These are phyloP conservation scores for Nitzschia putrida DNA, from an alignment of 108 stramenopile species.

Conservation along the genomic window DNA sequence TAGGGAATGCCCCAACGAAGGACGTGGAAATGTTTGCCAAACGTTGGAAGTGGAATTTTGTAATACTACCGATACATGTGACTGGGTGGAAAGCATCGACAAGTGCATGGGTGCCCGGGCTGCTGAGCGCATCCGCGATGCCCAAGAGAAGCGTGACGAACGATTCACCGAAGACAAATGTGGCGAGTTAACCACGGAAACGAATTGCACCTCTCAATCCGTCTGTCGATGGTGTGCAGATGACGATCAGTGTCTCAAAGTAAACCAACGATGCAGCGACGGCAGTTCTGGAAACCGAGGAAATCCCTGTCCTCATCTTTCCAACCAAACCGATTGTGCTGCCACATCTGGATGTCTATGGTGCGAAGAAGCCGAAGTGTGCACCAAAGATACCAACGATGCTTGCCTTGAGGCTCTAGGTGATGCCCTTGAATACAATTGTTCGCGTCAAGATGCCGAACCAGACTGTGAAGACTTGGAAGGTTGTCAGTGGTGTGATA, in stretches of 20 bases:
- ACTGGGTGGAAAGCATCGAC: background rate
- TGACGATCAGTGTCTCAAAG: background rate
- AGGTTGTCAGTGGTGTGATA: conserved; percentile 20
- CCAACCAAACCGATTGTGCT: background rate
- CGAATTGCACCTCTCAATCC: conserved; percentile 1
- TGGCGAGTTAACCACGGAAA: background rate
- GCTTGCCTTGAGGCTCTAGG: background rate
- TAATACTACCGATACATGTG: conserved; percentile 5
- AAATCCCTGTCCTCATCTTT: conserved; percentile 8
- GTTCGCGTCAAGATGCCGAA: conserved; percentile 3
- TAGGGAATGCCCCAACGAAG: conserved; percentile 6
- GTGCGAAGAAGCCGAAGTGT: conserved; percentile 7
- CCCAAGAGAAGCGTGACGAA: background rate
- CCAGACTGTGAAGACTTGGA: conserved; percentile 3
- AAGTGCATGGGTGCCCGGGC: conserved; percentile 1
- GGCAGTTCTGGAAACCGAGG: conserved; percentile 17
- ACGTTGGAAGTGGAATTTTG: background rate
- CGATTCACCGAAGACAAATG: background rate
- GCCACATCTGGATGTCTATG: conserved; percentile 13
- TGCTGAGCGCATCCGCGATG: too few relatives aligned
- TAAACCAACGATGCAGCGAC: conserved; percentile 1
- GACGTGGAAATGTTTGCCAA: conserved; percentile 16
- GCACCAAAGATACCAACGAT: conserved; percentile 11
- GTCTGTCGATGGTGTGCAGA: conserved; percentile 20
- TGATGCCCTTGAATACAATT: background rate